Base-by-base conservation (phyloP, 2,329 filamentous ascomycete species). In the Colletotrichum caudatum region DNA sequence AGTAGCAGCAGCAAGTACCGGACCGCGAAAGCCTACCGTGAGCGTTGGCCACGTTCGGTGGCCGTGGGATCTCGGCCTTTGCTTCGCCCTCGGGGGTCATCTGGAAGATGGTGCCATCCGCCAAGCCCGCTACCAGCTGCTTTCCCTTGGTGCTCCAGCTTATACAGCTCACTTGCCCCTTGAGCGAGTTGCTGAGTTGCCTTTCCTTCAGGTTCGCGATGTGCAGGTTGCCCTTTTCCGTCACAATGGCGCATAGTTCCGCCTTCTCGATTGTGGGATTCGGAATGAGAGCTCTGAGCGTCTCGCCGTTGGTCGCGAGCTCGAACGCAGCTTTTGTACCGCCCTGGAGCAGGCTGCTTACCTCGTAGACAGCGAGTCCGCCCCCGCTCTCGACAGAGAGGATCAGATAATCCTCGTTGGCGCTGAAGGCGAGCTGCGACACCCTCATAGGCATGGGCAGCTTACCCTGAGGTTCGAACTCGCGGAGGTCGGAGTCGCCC, bases 61-160 rank as follows among this genome's bases (percentile, higher is more conserved):
- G 94, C 70, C 90, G 89, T 33, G 95, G 94, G 58, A 99, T 93
- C 64, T 91, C 87, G 46, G 88, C 94, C 82, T 95, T 96, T 37
- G 89, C 86, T 51, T 88, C 88, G 58, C 95, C 95, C 76, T 94
- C 89, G 0, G 93, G 93, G 9, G 93, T 94, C 88, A 98, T 92
- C 80, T 98, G 95, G 67, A 89, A 88, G 64, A 92, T 91, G 16
- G 90, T 91, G 69, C 96, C 96, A 81, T 98, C 90, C 8, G 87
- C 90, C 76, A 96, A 85, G 20, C 97, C 96, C 75, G 94, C 95
- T 56, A 97, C 91, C 54, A 99, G 85, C 79, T 98, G 95, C 80
- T 97, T 99, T 58, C 96, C 96, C 79, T 92, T 94, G 72, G 90
- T 92, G 80, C 96, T 99, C 96, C 97, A 99, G 67, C 93, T 92